Evolutionary conservation across 1,284 basidiomycete species (phyloP), one percentile per base, ranked within the genome.

Genomic region (Cutaneotrichosporon sp.): DNA sequence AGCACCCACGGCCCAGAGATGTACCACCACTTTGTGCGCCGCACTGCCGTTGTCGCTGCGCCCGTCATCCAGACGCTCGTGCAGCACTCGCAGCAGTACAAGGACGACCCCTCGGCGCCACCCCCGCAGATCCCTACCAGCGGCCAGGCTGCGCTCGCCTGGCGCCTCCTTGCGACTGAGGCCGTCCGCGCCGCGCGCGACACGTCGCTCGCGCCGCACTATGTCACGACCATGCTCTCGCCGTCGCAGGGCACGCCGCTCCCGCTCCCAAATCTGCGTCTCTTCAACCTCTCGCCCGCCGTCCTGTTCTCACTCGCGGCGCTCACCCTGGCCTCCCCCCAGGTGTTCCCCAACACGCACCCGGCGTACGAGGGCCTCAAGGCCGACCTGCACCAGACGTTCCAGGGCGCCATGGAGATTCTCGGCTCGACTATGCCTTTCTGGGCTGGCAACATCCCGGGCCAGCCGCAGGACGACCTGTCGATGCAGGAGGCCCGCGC

Each of bases 1-100:
- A 92, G 95, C 75, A 90, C 92, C 76, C 91, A 97, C 84, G 92
- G 92, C 59, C 85, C 92, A 72, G 94, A 95, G 79, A 95, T 92
- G 67, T 95, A 97, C 81, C 86, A 93, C 64, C 92, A 97, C 81
- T 95, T 95, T 82, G 90, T 97, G 69, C 89, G 93, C 66, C 89
- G 94, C 65, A 88, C 95, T 77, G 91, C 95, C 72, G 86, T 89
- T 51, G 89, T 92, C 49, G 79, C 80, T 42, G 71, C 77, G 45
- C 69, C 80, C 14, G 72, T 80, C 60, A 66, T 81, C 31, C 71
- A 76, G 56, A 68, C 66, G n/a, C 69, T 77, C 47, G 72, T 72
- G 18, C 72, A 72, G 52, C 75, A 77, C 66, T 72, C 67, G 46
- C 73, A 70, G 64, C 71, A 69, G 57, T 76, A 72, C 64, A 72